Percentiles rank a stretch among this genome's conserved stretches.
Evolutionary conservation across 2,329 filamentous ascomycete genomes (phyloP).

Genomic region (Ophiosphaerella korrae): DNA sequence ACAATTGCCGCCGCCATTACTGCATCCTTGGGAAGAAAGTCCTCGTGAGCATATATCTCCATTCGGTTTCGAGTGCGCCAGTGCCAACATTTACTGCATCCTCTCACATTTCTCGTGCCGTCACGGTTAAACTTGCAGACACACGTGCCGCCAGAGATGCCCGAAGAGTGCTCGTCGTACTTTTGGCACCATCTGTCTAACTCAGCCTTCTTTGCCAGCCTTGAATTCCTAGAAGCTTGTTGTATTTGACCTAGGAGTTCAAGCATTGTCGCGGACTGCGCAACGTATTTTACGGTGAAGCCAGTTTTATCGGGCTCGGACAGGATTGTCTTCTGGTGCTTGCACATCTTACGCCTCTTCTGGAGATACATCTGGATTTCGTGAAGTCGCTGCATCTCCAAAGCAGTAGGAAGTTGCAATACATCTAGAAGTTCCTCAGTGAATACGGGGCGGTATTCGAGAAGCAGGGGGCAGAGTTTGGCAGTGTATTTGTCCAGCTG

Average conservation of each 20-base stretch:
- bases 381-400: conserved; percentile 59
- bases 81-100: too few species aligned
- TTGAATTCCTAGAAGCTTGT: conserved; percentile 29
- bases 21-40: conserved; percentile 51
- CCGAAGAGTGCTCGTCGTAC: too few species aligned
- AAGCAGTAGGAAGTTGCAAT: conserved; percentile 56
- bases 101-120: too few species aligned
- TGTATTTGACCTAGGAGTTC: conserved; percentile 45
- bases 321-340: conserved; percentile 52
- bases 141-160: too few species aligned
- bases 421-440: conserved; percentile 57
- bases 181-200: too few species aligned
- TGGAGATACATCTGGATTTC: conserved; percentile 55
- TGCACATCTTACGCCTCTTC: conserved; percentile 3
- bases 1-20: conserved; percentile 50
- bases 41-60: too few species aligned
- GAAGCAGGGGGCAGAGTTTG: conserved; percentile 54
- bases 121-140: too few species aligned
- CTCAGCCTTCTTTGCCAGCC: conserved; percentile 46
- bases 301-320: conserved; percentile 49
- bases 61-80: too few species aligned
- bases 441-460: conserved; percentile 59
- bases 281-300: conserved; percentile 56
- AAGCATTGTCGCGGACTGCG: conserved; percentile 37
- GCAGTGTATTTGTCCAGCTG: conserved; percentile 58